Evolutionary conservation across 169 alveolate species (phyloP), one percentile per base, ranked within the genome.

Genomic region (Theileria parva): DNA sequence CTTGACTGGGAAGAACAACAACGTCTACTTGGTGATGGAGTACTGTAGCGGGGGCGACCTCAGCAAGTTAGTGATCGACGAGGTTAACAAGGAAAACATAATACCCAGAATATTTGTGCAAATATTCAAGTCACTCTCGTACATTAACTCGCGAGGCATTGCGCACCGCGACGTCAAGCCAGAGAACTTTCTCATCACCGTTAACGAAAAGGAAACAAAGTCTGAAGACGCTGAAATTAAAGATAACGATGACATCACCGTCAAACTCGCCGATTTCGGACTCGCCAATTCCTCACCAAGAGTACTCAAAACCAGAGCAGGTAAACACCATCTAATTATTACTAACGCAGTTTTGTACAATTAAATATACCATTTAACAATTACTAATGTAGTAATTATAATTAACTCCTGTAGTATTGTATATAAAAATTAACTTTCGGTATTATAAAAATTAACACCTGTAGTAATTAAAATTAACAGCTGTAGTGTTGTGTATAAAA

Each of bases 1-100:
- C 27, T 60, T 78, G 60, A 80, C 71, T 13, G 88, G 77, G n/a
- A 81, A 65, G 9, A 70, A 70, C 79, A 61, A 66, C 37, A 60
- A 69, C 59, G 91, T 92, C 25, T 94, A 92, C 83, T 59, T 95
- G 61, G 94, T 93, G 30, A 94, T 92, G 95, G 98, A 95, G 67
- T 86, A 88, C 69, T 95, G 98, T 68, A 94, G 96, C 63, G 98
- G 99, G 30, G 97, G 98, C 0, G 98, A 96, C 81, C 88, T 96
- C 39, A 92, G 94, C 68, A 37, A 79, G 55, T 63, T 81, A 27
- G 9, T 23, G n/a, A 75, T 83, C 9, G 85, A 77, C 19, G 76
- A 83, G 28, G 84, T 23, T 4, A 17, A 19, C 51, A 83, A 70
- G 71, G 95, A 91, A 30, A 85, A 77, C 19, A 70, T 67, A n/a